Conservation (phyloP, 169 alveolate genomes). For the Plasmodium cynomolgi region DNA sequence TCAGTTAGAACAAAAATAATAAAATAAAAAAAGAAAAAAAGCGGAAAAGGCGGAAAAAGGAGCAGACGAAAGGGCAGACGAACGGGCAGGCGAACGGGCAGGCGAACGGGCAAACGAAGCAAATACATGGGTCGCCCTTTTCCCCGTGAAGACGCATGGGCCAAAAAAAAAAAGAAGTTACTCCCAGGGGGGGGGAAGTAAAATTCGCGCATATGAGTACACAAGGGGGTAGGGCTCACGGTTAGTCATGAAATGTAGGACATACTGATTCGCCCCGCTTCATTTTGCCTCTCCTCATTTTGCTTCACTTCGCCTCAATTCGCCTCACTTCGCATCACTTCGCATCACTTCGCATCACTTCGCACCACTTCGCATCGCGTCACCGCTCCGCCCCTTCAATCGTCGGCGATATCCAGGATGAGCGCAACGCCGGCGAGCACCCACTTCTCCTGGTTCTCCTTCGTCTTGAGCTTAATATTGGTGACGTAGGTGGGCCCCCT, state of each 20-base stretch:
- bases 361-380: neutral
- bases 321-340: no score
- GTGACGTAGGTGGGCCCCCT: slow-evolving; percentile 95
- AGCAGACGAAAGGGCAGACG: no score
- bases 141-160: neutral
- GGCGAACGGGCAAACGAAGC: neutral
- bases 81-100: no score
- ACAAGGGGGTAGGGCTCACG: neutral
- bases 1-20: neutral
- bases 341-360: neutral
- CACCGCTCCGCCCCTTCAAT: slow-evolving; percentile 82
- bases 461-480: slow-evolving; percentile 94
- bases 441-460: slow-evolving; percentile 95
- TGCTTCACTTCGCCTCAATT: no score
- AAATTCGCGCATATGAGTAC: neutral
- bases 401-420: slow-evolving; percentile 95
- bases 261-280: neutral
- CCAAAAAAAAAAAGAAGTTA: neutral
- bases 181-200: neutral
- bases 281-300: no score
- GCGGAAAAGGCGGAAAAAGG: neutral
- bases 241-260: neutral
- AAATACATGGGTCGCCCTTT: neutral
- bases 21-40: neutral
- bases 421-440: slow-evolving; percentile 97